Conservation (phyloP, 495 filamentous ascomycete species). For the Parmelia sp. region DNA sequence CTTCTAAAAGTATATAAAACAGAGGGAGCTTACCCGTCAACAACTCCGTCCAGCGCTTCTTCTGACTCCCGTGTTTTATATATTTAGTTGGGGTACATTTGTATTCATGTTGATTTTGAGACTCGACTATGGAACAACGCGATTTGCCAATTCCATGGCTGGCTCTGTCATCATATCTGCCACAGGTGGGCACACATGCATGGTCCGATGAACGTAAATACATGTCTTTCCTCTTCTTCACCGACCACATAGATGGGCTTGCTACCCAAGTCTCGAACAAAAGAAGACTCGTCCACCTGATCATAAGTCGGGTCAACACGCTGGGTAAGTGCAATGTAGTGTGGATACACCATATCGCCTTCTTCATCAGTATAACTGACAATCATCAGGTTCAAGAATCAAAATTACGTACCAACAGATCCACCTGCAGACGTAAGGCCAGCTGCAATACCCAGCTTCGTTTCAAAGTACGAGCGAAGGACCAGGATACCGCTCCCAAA, state of each 20-base stretch:
- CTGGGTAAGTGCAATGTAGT: no score
- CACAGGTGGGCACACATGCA: neutral
- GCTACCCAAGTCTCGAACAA: neutral
- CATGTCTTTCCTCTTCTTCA: neutral
- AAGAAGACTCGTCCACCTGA: neutral
- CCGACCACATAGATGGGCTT: neutral
- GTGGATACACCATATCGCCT: no score
- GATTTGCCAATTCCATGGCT: no score
- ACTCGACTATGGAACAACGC: no score
- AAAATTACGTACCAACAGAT: conserved; percentile 1
- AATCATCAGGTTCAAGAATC: neutral
- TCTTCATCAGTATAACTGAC: no score
- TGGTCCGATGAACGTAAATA: neutral
- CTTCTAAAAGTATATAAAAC: neutral
- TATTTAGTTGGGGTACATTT: no score
- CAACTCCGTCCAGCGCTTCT: neutral
- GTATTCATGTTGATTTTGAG: no score
- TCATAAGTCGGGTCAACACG: no score
- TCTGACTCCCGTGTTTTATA: no score
- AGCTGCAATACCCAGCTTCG: neutral
- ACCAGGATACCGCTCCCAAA: conserved; percentile 54
- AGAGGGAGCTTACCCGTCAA: neutral
- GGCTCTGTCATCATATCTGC: no score
- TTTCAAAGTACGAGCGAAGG: neutral
- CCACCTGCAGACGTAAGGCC: conserved; percentile 5